These are phyloP conservation scores for Yarrowia sp. DNA, from an alignment of 805 yeast genomes.

Conservation along the genomic window DNA sequence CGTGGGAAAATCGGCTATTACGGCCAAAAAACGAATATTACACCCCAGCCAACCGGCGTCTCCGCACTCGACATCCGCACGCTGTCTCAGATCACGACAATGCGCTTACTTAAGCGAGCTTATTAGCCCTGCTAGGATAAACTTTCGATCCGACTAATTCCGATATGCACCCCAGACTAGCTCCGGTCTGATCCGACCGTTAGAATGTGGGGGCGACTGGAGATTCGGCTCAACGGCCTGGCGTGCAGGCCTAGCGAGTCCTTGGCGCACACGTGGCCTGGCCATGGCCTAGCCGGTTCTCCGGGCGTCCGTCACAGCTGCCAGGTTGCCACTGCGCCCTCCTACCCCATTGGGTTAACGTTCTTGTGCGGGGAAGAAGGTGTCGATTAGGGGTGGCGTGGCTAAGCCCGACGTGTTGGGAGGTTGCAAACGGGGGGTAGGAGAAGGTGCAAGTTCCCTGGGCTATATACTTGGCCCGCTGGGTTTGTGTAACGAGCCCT, in stretches of 20 bases:
- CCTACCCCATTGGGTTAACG: constrained; percentile 16
- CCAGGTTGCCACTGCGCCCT: neutral
- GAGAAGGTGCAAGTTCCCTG: neutral
- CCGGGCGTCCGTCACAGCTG: neutral
- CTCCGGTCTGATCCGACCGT: constrained; percentile 26
- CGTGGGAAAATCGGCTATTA: too few relatives aligned
- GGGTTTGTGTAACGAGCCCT: neutral
- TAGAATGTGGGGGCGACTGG: neutral
- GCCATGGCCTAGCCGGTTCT: neutral
- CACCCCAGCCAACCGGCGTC: too few relatives aligned
- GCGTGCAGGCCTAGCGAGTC: too few relatives aligned
- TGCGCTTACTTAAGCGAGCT: neutral
- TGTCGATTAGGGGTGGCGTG: constrained; percentile 12
- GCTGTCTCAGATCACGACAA: too few relatives aligned
- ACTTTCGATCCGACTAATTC: neutral
- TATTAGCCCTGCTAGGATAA: constrained; percentile 5
- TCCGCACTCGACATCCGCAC: too few relatives aligned
- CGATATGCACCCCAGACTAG: constrained; percentile 25
- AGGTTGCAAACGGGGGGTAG: neutral
- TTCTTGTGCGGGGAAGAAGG: constrained; percentile 22
- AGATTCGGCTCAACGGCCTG: too few relatives aligned
- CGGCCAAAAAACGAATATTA: too few relatives aligned
- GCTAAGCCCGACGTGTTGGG: constrained; percentile 9
- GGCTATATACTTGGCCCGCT: neutral
- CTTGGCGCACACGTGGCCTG: neutral